A percentile compares a stretch with the other conserved stretches of the same genome.
phyloP scores from a whole-genome alignment of 1,284 basidiomycete species.

The Boletus mariae region DNA sequence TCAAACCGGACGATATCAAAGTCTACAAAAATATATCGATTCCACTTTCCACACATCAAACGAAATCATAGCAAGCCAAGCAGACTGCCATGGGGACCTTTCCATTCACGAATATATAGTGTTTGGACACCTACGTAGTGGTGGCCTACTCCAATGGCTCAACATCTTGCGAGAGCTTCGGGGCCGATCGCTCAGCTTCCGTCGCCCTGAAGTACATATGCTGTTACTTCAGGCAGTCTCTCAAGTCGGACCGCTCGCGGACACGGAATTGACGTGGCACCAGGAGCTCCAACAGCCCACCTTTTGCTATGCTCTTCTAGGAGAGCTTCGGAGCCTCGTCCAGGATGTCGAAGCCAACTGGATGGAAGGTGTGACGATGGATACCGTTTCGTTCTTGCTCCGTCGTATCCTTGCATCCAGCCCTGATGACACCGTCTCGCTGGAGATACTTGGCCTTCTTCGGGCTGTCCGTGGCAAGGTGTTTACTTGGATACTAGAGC shows the following conservation, averaged over 20 bases:
- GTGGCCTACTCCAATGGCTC: not conserved
- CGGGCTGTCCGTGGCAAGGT: not conserved
- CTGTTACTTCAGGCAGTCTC: not conserved
- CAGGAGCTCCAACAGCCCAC: not conserved
- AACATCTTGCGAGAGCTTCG: not conserved
- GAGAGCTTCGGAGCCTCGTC: not conserved
- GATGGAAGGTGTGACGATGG: not conserved
- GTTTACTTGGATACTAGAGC: not conserved
- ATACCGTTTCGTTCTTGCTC: not conserved
- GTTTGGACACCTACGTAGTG: not conserved
- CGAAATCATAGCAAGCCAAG: not conserved
- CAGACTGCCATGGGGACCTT: not conserved
- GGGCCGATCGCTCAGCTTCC: not conserved
- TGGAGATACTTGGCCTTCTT: not conserved
- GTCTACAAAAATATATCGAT: slow-evolving; percentile 4
- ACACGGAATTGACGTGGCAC: not conserved
- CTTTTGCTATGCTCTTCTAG: not conserved
- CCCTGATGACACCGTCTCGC: not conserved
- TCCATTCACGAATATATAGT: not conserved
- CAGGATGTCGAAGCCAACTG: not conserved
- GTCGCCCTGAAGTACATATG: not conserved
- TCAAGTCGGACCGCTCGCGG: not conserved
- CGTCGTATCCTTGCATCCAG: not conserved
- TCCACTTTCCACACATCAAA: not conserved
- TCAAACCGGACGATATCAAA: not conserved